Conservation (phyloP, 176 grass and related monocot species). For the Alopecurus myosuroides region DNA sequence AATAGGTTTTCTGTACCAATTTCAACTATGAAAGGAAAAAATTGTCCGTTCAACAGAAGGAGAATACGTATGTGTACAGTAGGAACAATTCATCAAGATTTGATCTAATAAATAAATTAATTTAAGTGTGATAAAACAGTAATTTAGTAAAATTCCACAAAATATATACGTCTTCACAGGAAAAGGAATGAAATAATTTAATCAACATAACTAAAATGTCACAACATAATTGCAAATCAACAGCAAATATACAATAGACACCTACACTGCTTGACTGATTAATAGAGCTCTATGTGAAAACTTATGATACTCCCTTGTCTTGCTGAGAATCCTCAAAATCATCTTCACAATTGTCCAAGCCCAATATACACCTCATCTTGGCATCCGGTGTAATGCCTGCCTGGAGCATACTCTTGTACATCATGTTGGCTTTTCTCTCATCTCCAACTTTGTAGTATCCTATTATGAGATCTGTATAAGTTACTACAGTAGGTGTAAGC, state of each 20-base stretch:
- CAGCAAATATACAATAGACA: background rate
- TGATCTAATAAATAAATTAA: background rate
- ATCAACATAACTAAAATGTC: background rate
- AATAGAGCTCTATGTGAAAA: background rate
- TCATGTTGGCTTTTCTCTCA: slow-evolving; percentile 13
- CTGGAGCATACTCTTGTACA: slow-evolving; percentile 46
- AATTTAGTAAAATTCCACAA: background rate
- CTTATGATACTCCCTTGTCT: background rate
- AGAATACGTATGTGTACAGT: background rate
- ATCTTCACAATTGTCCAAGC: background rate
- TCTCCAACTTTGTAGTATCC: slow-evolving; percentile 55
- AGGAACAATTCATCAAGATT: background rate
- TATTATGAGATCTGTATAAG: slow-evolving; percentile 59
- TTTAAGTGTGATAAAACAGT: background rate
- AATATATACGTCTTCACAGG: background rate
- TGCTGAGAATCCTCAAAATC: slow-evolving; percentile 12
- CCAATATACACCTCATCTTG: slow-evolving; percentile 36
- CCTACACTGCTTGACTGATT: background rate
- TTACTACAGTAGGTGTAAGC: slow-evolving; percentile 50
- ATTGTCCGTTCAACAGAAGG: no score
- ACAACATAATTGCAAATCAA: background rate
- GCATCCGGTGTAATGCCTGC: slow-evolving; percentile 52
- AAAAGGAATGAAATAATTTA: background rate
- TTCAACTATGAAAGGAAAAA: background rate
- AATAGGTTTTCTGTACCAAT: background rate